Evolutionary conservation across 2,329 filamentous ascomycete genomes (phyloP), one percentile per base, ranked within the genome.

Genomic region (Penicillium italicum): DNA sequence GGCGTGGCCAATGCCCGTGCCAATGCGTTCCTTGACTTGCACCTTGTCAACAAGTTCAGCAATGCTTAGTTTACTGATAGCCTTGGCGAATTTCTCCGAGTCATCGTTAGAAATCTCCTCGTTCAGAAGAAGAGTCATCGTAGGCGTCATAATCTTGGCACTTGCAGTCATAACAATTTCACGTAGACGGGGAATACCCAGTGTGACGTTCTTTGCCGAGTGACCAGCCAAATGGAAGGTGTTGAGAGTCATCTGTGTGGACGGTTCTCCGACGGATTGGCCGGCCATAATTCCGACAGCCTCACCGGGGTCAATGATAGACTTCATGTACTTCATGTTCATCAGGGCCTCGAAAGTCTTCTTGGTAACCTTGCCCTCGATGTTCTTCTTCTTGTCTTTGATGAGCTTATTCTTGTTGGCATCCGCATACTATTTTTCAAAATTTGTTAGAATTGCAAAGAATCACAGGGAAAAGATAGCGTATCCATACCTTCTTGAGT

Each of bases 201-300:
- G 84, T 0, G 94, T 99, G 70, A 99, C 95, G 82, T 99, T 99
- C 81, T 97, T 97, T 30, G 94, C 88, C 20, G 94, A 92, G 80
- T 97, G 93, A 69, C 94, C 94, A 74, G 94, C 94, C 84, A 99
- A 90, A 83, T 99, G 94, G 84, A 99, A 99, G 28, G 95, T 99
- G 77, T 99, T 99, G 53, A 99, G 79, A 8, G 95, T 99, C 95
- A 99, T 99, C 74, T 99, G 94, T 11, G 94, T 99, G 2, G 92
- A 97, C 9, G 95, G 94, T 71, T 99, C 95, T 70, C 94, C 94
- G 40, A 99, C 87, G 31, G 93, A 97, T 75, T 99, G 94, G 10
- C 92, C 92, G 48, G 95, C 95, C 56, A 99, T 90, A 60, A 99
- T 95, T 63, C 94, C 94, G 26, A 99, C 92, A 26, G 94, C 93